Conservation (phyloP, 768 basidiomycete species). For the Wakefieldia striispora region DNA sequence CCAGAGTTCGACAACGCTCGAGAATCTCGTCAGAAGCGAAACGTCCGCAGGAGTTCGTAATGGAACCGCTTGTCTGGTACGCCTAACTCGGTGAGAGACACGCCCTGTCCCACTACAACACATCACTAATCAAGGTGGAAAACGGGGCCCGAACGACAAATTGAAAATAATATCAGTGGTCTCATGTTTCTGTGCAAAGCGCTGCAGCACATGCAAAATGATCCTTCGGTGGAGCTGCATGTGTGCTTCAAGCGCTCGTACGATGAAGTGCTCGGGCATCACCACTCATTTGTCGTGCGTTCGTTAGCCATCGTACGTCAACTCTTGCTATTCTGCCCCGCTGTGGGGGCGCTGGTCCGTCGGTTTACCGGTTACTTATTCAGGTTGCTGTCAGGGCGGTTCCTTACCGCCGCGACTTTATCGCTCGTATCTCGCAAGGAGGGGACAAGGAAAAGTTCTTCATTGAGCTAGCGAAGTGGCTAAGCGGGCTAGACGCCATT, state of each 20-base stretch:
- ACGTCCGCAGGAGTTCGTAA: constrained; percentile 40
- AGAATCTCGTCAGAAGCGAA: constrained; percentile 57
- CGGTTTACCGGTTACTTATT: not conserved
- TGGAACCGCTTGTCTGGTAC: constrained; percentile 61
- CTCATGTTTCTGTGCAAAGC: constrained; percentile 67
- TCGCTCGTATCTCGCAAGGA: constrained; percentile 59
- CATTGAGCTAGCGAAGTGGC: constrained; percentile 58
- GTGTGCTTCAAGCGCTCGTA: constrained; percentile 72
- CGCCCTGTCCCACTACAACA: constrained; percentile 18
- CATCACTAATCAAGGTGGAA: constrained; percentile 1
- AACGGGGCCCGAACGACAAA: constrained; percentile 4
- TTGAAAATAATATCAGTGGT: constrained; percentile 43
- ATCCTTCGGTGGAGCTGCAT: constrained; percentile 52
- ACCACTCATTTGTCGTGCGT: constrained; percentile 66
- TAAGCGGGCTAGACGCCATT: constrained; percentile 56
- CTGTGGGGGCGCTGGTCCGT: not conserved
- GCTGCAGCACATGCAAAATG: constrained; percentile 60
- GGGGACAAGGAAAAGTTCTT: constrained; percentile 60
- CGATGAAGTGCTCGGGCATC: constrained; percentile 62
- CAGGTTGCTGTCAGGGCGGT: constrained; percentile 65
- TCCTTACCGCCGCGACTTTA: constrained; percentile 62
- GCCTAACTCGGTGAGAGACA: constrained; percentile 55
- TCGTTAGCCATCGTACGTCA: constrained; percentile 38
- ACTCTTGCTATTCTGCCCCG: not conserved
- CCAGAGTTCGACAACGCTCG: constrained; percentile 52